Conservation (phyloP, 1,139 yeast species). For the Zygosaccharomyces sapae region DNA sequence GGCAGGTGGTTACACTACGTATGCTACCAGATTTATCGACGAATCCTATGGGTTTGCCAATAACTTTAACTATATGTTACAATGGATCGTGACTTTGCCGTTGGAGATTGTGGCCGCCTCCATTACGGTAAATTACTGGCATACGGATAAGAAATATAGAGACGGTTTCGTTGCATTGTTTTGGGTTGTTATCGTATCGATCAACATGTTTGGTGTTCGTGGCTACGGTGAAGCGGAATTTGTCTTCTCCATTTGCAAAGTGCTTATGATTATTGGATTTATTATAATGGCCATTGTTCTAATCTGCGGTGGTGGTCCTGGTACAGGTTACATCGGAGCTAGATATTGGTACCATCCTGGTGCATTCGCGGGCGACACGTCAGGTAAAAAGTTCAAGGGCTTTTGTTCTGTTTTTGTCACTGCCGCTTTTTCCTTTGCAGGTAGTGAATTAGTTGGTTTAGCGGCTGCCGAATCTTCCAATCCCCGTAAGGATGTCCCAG, state of each 20-base stretch:
- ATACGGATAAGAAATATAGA: slow-evolving; percentile 29
- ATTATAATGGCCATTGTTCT: slow-evolving; percentile 65
- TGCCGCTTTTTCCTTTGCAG: slow-evolving; percentile 55
- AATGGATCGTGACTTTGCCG: slow-evolving; percentile 68
- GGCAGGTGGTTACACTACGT: slow-evolving; percentile 68
- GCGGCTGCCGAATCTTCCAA: slow-evolving; percentile 84
- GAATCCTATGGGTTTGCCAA: slow-evolving; percentile 73
- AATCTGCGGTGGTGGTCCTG: slow-evolving; percentile 65
- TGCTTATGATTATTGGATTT: slow-evolving; percentile 61
- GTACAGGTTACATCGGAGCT: slow-evolving; percentile 56
- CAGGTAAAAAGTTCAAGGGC: slow-evolving; percentile 46
- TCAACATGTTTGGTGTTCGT: slow-evolving; percentile 62
- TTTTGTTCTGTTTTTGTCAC: slow-evolving; percentile 47
- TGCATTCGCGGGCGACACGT: slow-evolving; percentile 53
- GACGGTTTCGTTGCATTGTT: slow-evolving; percentile 51
- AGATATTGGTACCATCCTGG: slow-evolving; percentile 62
- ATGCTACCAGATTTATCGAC: slow-evolving; percentile 62
- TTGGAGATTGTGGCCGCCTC: slow-evolving; percentile 72
- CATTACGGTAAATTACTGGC: slow-evolving; percentile 64
- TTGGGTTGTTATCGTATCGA: slow-evolving; percentile 50
- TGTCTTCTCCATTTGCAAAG: slow-evolving; percentile 54
- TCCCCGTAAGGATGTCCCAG: slow-evolving; percentile 69
- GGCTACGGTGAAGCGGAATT: slow-evolving; percentile 69
- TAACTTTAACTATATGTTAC: slow-evolving; percentile 69
- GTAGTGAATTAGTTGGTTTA: slow-evolving; percentile 74